Evolutionary conservation across 257 asterid genomes (phyloP).

Genomic region (Misopates orontium): DNA sequence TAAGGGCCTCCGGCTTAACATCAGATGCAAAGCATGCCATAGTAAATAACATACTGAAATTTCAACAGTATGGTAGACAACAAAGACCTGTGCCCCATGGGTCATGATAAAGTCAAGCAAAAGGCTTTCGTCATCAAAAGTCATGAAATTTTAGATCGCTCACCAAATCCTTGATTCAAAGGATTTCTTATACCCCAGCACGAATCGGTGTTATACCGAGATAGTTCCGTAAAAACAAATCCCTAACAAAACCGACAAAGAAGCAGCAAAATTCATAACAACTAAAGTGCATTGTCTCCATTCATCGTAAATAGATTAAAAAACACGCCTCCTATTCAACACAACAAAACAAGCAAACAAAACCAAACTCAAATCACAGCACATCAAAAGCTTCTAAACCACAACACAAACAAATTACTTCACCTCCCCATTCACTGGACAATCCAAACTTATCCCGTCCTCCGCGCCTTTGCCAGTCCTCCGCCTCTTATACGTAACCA

Average conservation of each 20-base stretch:
- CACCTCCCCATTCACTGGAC: constrained; percentile 47
- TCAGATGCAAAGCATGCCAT: background rate
- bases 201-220: too few relatives aligned
- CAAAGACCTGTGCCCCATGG: background rate
- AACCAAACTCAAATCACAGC: background rate
- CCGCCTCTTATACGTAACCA: constrained; percentile 78
- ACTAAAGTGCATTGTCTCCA: background rate
- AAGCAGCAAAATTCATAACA: background rate
- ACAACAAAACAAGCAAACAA: constrained; percentile 3
- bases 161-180: background rate
- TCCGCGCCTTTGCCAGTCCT: constrained; percentile 36
- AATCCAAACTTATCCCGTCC: constrained; percentile 30
- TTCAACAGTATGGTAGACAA: background rate
- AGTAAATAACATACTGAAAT: background rate
- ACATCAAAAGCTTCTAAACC: constrained; percentile 4
- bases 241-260: background rate
- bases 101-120: background rate
- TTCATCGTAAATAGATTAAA: background rate
- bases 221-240: too few relatives aligned
- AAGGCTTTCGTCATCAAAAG: background rate
- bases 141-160: background rate
- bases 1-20: background rate
- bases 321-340: background rate
- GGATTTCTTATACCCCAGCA: background rate
- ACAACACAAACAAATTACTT: constrained; percentile 20